These are phyloP conservation scores for Trypanosoma boissoni DNA, from an alignment of 208 protist species.

Conservation along the genomic window DNA sequence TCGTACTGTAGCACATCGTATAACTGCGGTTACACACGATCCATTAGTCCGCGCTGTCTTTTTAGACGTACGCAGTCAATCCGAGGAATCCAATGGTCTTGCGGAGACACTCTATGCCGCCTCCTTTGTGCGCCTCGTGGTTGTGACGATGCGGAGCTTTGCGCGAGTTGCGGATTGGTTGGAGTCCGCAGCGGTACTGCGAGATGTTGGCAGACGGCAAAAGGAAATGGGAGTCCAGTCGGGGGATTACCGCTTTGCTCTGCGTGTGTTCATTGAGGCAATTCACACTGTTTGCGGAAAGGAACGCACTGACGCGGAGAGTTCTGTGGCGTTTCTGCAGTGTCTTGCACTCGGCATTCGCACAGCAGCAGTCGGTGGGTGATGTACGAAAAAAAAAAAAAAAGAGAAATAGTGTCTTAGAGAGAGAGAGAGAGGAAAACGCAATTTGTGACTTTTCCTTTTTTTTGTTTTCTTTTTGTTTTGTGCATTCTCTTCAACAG, in stretches of 20 bases:
- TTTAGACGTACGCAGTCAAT: constrained; percentile 38
- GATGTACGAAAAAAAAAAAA: neutral
- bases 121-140: constrained; percentile 74
- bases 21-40: constrained; percentile 49
- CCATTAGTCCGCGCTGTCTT: constrained; percentile 75
- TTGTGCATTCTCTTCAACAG: no score
- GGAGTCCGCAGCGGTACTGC: constrained; percentile 44
- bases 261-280: constrained; percentile 64
- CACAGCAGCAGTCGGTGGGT: neutral
- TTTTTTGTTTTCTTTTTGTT: no score
- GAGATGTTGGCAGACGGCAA: constrained; percentile 54
- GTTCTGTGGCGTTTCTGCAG: constrained; percentile 62
- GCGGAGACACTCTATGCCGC: constrained; percentile 61
- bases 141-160: constrained; percentile 58
- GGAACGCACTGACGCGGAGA: constrained; percentile 46
- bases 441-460: no score
- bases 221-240: constrained; percentile 44
- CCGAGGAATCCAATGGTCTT: neutral
- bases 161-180: constrained; percentile 39
- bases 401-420: neutral
- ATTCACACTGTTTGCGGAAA: constrained; percentile 55
- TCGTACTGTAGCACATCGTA: constrained; percentile 65
- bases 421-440: no score
- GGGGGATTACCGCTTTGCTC: constrained; percentile 77
- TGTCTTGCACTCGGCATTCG: constrained; percentile 65